A percentile compares a stretch with the other conserved stretches of the same genome.
These are phyloP conservation scores for Remersonia thermophila DNA, from an alignment of 2,329 filamentous ascomycete species.

Conservation along the genomic window DNA sequence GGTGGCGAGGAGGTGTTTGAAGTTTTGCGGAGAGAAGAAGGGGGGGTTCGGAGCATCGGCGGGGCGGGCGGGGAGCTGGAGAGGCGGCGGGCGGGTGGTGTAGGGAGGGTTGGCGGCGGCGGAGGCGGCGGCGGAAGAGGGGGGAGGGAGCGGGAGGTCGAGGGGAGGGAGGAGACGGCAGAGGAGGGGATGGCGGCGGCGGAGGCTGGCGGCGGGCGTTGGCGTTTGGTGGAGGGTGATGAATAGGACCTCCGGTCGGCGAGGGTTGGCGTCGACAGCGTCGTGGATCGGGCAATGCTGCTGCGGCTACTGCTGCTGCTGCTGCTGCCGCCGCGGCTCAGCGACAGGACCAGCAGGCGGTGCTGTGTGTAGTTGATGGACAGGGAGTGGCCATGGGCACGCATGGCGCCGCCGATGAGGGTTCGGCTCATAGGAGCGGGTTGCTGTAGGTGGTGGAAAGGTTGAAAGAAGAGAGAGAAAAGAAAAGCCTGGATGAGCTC, in stretches of 20 bases:
- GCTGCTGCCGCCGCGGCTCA: no score
- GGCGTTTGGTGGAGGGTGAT: neutral
- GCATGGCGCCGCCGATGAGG: slow-evolving; percentile 5
- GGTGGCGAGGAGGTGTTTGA: slow-evolving; percentile 44
- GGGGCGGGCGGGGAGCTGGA: slow-evolving; percentile 48
- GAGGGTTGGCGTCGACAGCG: neutral
- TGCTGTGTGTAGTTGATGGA: no score
- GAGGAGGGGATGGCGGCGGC: slow-evolving; percentile 41
- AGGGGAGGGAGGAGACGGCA: slow-evolving; percentile 58
- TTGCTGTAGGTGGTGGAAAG: no score
- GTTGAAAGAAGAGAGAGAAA: no score
- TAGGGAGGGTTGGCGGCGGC: slow-evolving; percentile 50
- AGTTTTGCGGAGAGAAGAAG: neutral
- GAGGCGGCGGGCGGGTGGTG: slow-evolving; percentile 58
- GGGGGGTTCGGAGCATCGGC: slow-evolving; percentile 27
- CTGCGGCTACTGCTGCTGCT: no score
- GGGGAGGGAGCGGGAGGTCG: slow-evolving; percentile 52
- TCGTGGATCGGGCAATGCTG: no score
- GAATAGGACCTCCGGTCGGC: neutral
- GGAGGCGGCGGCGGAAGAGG: neutral
- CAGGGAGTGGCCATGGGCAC: slow-evolving; percentile 2
- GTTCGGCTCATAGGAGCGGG: slow-evolving; percentile 8
- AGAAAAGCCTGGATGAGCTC: no score
- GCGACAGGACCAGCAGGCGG: no score
- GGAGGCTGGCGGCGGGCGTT: neutral